Evolutionary conservation across 345 rosid genomes (phyloP).

Genomic region (Odontarrhena argentea): DNA sequence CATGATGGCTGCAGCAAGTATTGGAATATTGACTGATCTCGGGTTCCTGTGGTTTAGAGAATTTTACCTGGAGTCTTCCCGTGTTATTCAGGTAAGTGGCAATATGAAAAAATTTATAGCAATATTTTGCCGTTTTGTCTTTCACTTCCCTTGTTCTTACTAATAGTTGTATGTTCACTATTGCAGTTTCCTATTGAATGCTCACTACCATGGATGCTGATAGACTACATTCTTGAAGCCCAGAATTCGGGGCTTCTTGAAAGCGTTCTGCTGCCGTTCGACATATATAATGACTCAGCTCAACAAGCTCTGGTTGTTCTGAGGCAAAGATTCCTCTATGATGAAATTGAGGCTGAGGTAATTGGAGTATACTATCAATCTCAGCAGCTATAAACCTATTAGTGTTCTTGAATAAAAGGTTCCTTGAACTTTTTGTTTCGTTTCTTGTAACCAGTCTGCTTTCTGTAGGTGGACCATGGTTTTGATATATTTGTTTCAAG

Average conservation of each 20-base stretch:
- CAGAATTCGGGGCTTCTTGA: conserved; percentile 86
- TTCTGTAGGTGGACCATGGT: conserved; percentile 89
- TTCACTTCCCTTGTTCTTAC: conserved; percentile 28
- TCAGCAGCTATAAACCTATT: conserved; percentile 22
- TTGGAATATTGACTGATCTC: conserved; percentile 83
- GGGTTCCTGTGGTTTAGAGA: conserved; percentile 99
- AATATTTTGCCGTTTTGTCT: conserved; percentile 1
- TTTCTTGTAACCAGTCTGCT: conserved; percentile 21
- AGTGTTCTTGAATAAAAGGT: conserved; percentile 1
- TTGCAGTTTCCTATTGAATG: conserved; percentile 94
- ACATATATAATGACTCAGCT: conserved; percentile 97
- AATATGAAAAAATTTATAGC: conserved; percentile 3
- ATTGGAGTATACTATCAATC: conserved; percentile 5
- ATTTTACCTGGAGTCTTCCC: conserved; percentile 98
- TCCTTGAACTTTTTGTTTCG: not conserved
- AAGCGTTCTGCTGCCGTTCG: conserved; percentile 91
- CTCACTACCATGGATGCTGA: conserved; percentile 99
- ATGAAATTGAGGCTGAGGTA: conserved; percentile 99
- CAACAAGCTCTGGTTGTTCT: conserved; percentile 89
- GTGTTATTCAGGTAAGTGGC: conserved; percentile 85
- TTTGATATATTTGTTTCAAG: conserved; percentile 91
- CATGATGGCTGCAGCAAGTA: conserved; percentile 66
- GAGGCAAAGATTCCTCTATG: conserved; percentile 94
- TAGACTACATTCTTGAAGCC: conserved; percentile 82
- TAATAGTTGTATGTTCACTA: conserved; percentile 10